Evolutionary conservation across 768 basidiomycete genomes (phyloP), one percentile per base, ranked within the genome.

Genomic region (Amanita subjunquillea): DNA sequence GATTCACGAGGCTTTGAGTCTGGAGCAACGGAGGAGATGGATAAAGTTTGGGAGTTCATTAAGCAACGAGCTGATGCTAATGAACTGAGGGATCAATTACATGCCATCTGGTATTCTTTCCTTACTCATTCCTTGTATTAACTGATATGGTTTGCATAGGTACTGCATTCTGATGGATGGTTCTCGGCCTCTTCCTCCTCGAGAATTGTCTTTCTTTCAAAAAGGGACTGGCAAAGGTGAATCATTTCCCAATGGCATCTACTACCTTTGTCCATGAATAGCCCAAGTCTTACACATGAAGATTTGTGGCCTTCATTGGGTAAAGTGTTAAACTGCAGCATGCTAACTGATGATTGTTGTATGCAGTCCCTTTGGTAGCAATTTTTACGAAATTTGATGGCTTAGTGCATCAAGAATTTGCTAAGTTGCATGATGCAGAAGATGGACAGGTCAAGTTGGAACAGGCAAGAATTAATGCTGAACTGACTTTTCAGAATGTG

Each of bases 1-100:
- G 72, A 74, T 51, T 74, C 72, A 22, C 53, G 62, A 40, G 72
- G 71, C 4, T 70, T 74, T 47, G 69, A 73, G 56, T 52, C 67
- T 15, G 72, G 72, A 3, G 58, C 56, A 3, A 56, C 22, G 2
- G 54, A 57, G 2, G 66, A 73, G 53, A 51, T 71, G 2, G 49
- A 61, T 1, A 59, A 17, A 17, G 17, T 17, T 17, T 17, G 17
- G 17, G 17, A 17, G 17, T 17, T 17, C 17, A 17, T 17, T 17
- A 17, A 17, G 17, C 17, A 17, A 17, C 17, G 17, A 17, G 17
- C 17, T 17, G 17, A 17, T 17, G 17, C 17, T 17, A 17, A 17
- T 17, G 17, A 17, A 17, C 17, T 17, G 17, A 17, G 17, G 17
- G 17, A 69, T 32, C 65, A 64, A 30, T 42, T 74, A 12, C 71